A percentile compares a stretch with the other conserved stretches of the same genome.
These are phyloP conservation scores for Cucurbita maxima DNA, from an alignment of 306 rosid species.

Conservation along the genomic window DNA sequence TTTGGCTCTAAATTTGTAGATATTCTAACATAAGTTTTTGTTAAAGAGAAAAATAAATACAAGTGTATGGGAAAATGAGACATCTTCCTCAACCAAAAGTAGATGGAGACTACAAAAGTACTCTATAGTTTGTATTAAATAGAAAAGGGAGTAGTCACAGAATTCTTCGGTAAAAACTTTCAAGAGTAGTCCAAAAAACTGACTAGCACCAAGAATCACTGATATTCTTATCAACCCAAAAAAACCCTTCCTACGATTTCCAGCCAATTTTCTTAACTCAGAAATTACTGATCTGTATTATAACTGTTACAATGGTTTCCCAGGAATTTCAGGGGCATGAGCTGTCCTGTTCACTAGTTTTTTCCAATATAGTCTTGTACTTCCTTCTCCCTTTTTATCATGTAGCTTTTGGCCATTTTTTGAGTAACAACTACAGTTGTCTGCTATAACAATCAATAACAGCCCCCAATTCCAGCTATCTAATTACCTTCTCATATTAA, in stretches of 20 bases:
- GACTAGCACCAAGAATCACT: background rate
- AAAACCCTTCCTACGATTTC: background rate
- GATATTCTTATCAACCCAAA: background rate
- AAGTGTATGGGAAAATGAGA: background rate
- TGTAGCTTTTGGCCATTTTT: background rate
- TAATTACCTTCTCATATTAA: background rate
- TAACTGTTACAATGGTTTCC: background rate
- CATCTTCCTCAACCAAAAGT: background rate
- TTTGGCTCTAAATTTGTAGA: background rate
- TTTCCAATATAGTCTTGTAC: background rate
- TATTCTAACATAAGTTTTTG: background rate
- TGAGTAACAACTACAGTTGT: background rate
- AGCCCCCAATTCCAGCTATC: background rate
- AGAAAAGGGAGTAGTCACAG: background rate
- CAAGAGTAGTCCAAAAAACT: background rate
- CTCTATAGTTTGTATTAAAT: background rate
- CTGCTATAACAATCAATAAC: background rate
- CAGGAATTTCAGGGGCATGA: background rate
- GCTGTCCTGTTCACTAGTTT: background rate
- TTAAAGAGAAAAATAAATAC: background rate
- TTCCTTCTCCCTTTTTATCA: background rate
- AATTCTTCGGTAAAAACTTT: background rate
- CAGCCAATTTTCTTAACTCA: background rate
- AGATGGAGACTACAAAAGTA: background rate
- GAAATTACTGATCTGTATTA: background rate